phyloP scores from a whole-genome alignment of 2,329 filamentous ascomycete genomes.

The Apiospora marii region DNA sequence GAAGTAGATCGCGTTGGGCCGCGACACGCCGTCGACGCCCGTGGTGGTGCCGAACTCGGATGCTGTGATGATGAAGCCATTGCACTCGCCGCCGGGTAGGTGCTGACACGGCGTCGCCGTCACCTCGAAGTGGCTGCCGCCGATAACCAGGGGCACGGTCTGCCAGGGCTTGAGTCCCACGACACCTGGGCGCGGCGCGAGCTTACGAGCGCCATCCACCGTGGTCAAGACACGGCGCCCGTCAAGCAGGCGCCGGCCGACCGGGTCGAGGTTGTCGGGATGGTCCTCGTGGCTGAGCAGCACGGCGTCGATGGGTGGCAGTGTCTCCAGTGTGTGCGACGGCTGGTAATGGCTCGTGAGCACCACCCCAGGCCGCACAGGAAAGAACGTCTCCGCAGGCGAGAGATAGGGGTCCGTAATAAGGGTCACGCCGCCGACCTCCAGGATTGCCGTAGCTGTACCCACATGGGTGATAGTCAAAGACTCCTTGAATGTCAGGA shows the following conservation, averaged over 20 bases:
- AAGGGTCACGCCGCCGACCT: conserved; percentile 50
- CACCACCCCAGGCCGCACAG: conserved; percentile 33
- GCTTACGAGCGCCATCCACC: background rate
- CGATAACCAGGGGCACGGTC: background rate
- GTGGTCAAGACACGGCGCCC: conserved; percentile 42
- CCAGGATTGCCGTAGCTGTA: conserved; percentile 57
- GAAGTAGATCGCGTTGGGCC: conserved; percentile 56
- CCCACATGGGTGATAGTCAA: conserved; percentile 54
- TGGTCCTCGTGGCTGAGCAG: conserved; percentile 60
- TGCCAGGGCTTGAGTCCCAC: background rate
- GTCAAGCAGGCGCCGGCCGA: conserved; percentile 54
- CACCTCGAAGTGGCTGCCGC: conserved; percentile 24
- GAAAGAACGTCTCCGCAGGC: conserved; percentile 45
- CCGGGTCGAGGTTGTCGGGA: conserved; percentile 55
- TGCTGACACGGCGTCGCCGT: conserved; percentile 27
- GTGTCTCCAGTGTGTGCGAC: conserved; percentile 45
- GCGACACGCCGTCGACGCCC: conserved; percentile 31
- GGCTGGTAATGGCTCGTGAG: conserved; percentile 45
- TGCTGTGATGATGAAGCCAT: conserved; percentile 49
- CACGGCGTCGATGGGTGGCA: conserved; percentile 56
- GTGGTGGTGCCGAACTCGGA: conserved; percentile 47
- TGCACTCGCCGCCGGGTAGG: conserved; percentile 22
- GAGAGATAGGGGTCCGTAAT: conserved; percentile 57
- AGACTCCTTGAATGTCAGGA: conserved; percentile 28
- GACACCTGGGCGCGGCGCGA: background rate